Conservation (phyloP, 148 eudicot species). For the Silene latifolia region DNA sequence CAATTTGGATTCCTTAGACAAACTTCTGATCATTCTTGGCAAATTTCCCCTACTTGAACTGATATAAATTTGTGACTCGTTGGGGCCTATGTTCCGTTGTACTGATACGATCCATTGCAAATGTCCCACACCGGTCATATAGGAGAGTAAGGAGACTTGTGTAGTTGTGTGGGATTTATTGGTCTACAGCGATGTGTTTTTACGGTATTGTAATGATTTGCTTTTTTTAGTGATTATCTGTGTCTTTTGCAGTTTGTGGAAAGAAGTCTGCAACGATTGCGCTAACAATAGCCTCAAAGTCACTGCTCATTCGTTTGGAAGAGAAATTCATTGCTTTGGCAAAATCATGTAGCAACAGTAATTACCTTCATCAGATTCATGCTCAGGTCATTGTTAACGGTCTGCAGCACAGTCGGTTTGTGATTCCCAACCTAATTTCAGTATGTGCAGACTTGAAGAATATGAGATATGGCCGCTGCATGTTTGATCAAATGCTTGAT, state of each 20-base stretch:
- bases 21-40: not conserved
- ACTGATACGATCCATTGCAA: no score
- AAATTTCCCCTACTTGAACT: not conserved
- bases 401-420: slow-evolving; percentile 30
- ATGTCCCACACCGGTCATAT: no score
- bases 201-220: not conserved
- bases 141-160: no score
- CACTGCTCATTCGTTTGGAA: slow-evolving; percentile 37
- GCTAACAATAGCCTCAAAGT: slow-evolving; percentile 28
- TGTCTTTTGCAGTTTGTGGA: not conserved
- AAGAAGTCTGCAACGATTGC: slow-evolving; percentile 1
- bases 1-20: no score
- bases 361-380: slow-evolving; percentile 50
- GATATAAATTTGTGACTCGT: not conserved
- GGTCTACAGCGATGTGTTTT: not conserved
- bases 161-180: no score
- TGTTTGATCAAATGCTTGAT: slow-evolving; percentile 54
- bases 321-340: slow-evolving; percentile 45
- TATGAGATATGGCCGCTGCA: slow-evolving; percentile 38
- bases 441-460: slow-evolving; percentile 28
- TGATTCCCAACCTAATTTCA: slow-evolving; percentile 42
- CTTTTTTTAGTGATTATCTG: not conserved
- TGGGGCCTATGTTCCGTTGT: not conserved
- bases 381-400: slow-evolving; percentile 46
- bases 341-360: slow-evolving; percentile 52